These are phyloP conservation scores for Boeremia lycopersici DNA, from an alignment of 2,329 filamentous ascomycete genomes.

Conservation along the genomic window DNA sequence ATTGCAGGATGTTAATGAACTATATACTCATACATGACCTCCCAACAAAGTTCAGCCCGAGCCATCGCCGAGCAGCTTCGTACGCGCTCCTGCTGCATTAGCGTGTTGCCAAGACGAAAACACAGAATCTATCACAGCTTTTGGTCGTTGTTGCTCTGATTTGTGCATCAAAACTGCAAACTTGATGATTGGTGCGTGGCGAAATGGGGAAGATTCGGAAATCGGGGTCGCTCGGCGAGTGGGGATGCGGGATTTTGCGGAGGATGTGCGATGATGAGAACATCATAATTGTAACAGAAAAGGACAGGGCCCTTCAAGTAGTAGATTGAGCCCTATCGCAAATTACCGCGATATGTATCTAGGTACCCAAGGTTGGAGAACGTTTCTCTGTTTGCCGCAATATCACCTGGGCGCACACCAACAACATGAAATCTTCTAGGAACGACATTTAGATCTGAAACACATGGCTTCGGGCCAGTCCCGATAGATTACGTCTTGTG, in stretches of 20 bases:
- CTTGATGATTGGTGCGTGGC: conserved; percentile 12
- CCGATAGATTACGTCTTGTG: no score
- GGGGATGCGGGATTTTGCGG: background rate
- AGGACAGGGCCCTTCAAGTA: no score
- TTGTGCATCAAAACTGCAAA: conserved; percentile 2
- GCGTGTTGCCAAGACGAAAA: conserved; percentile 4
- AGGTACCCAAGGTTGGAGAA: no score
- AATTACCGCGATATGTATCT: no score
- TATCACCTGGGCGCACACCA: no score
- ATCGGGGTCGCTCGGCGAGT: conserved; percentile 10
- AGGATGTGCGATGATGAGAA: no score
- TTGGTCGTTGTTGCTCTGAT: background rate
- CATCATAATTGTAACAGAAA: no score
- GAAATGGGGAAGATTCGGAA: conserved; percentile 5
- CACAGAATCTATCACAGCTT: background rate
- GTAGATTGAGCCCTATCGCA: no score
- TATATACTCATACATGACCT: conserved; percentile 1
- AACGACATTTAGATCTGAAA: no score
- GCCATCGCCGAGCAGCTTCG: conserved; percentile 8
- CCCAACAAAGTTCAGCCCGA: conserved; percentile 9
- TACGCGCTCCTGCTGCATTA: background rate
- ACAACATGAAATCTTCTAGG: no score
- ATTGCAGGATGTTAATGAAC: background rate
- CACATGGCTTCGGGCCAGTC: no score
- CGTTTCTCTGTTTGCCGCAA: no score